Base-by-base conservation (phyloP, 805 yeast genomes). In the Candida ponderosae region DNA sequence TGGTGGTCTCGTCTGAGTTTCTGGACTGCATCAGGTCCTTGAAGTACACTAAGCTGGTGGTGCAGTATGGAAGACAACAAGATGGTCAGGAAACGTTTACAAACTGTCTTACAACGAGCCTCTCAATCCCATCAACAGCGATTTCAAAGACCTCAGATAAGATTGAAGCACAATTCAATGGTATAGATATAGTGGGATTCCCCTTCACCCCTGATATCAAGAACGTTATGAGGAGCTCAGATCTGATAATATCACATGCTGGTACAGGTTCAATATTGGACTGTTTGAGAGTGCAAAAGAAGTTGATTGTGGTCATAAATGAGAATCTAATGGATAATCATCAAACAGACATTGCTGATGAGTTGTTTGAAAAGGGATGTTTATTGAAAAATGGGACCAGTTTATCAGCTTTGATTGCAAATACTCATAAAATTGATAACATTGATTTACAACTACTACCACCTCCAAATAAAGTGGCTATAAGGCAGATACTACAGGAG, bases 251-350 rank as follows among this genome's bases (percentile, higher is more conserved):
- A 11, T 79, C 96, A 0, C 97, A 93, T 55, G 97, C 95, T 14
- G 82, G 83, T 1, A 86, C 97, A 0, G 98, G 98, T 2, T 85
- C 96, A 0, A 83, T 90, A 7, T 57, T 93, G 20, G 98, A 90
- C 50, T 70, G 84, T 0, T 57, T 87, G 28, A 66, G 93, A 18
- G 40, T 58, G 14, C 37, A 59, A 1, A 79, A 75, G 51, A 74
- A 71, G 18, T 60, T 87, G 39, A 62, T 89, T 1, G 88, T 83
- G 6, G 81, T 87, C 21, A 73, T 79, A 8, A 90, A 90, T 55
- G 69, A 71, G 10, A 47, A 56, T 5, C 68, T 93, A n/a, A 83
- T 86, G 85, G 85, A 85, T 54, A 85, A 88, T 53, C 97, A 89
- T 55, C 96, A 89, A 55, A 44, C 59, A 15, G 90, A 89, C 42